Base-by-base conservation (phyloP, 495 filamentous ascomycete genomes). In the Acidiella bohemica region DNA sequence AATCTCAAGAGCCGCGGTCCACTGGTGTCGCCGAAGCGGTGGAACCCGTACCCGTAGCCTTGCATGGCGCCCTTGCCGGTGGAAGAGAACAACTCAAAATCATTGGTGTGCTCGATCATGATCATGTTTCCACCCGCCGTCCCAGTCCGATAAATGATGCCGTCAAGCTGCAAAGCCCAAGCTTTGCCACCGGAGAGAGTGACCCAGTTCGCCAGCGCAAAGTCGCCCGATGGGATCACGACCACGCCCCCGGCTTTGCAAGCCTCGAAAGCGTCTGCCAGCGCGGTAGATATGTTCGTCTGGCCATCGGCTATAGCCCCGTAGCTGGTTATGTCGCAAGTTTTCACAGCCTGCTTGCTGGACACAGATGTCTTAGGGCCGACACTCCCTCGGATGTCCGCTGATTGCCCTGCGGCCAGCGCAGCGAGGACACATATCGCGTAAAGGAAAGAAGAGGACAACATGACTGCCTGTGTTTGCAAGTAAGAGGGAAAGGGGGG, bases 41-140 rank as follows among this genome's bases (percentile, higher is more conserved):
- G 58, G 44, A 56, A 54, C 18, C 47, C 39, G 34, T 61, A 61
- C 11, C 58, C 59, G 41, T 54, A 51, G 12, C 59, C 59, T 49
- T 55, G 50, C 10, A 58, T 45, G 6, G 55, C 55, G 31, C 55
- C 54, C 36, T 44, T 43, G 11, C 50, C 50, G 17, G 43, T 51
- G 24, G 44, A 44, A 23, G 46, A 51, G 37, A 52, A 54, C 17
- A 59, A 29, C 44, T 59, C 56, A 32, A 59, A 54, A 30, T 59
- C 56, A 3, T 34, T 45, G 22, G 39, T 42, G 46, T 57, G 54
- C 31, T 57, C 42, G 28, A 53, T 49, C 17, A 50, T 47, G 12
- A 63, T 61, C 59, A 63, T 61, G 34, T 63, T 61, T n/a, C 60
- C 60, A 17, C 55, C 57, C 1, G 43, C 59, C 1, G 57, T 61